Conservation (phyloP, 1,284 basidiomycete species). For the Sphagnurus paluster region DNA sequence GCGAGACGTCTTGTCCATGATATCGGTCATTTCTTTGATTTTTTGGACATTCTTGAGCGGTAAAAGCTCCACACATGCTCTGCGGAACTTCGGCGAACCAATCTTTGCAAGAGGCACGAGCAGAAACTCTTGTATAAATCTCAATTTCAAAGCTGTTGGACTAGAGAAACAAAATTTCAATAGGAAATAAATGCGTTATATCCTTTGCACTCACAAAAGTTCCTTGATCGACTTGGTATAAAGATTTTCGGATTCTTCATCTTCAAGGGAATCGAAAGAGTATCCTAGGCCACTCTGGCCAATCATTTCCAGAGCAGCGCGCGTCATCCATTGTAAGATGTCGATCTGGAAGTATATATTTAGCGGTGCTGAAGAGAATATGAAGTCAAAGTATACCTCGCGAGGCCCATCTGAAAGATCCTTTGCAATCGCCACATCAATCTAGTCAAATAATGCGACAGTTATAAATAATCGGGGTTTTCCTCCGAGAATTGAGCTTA, state of each 20-base stretch:
- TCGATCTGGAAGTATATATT: slow-evolving; percentile 9
- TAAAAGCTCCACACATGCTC: slow-evolving; percentile 32
- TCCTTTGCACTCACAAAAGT: not conserved
- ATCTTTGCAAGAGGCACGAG: slow-evolving; percentile 34
- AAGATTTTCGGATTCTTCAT: not conserved
- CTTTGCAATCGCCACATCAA: slow-evolving; percentile 7
- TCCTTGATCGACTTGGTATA: slow-evolving; percentile 3
- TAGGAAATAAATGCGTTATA: not conserved
- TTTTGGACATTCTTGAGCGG: slow-evolving; percentile 35
- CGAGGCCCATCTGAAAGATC: slow-evolving; percentile 13
- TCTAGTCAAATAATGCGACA: slow-evolving; percentile 1
- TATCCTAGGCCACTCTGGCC: slow-evolving; percentile 29
- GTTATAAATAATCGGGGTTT: not conserved
- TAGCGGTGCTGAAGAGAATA: too few species aligned
- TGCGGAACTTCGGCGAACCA: slow-evolving; percentile 35
- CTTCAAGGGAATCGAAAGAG: slow-evolving; percentile 31
- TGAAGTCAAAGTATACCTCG: slow-evolving; percentile 8
- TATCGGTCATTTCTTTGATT: slow-evolving; percentile 36
- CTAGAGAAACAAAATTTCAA: slow-evolving; percentile 16
- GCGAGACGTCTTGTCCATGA: slow-evolving; percentile 35
- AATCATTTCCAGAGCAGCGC: slow-evolving; percentile 17
- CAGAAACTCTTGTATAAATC: slow-evolving; percentile 26
- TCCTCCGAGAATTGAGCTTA: slow-evolving; percentile 16
- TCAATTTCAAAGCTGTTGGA: slow-evolving; percentile 21
- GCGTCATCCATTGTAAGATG: slow-evolving; percentile 5